phyloP scores from a whole-genome alignment of 345 rosid genomes.

The Cochlearia excelsa region DNA sequence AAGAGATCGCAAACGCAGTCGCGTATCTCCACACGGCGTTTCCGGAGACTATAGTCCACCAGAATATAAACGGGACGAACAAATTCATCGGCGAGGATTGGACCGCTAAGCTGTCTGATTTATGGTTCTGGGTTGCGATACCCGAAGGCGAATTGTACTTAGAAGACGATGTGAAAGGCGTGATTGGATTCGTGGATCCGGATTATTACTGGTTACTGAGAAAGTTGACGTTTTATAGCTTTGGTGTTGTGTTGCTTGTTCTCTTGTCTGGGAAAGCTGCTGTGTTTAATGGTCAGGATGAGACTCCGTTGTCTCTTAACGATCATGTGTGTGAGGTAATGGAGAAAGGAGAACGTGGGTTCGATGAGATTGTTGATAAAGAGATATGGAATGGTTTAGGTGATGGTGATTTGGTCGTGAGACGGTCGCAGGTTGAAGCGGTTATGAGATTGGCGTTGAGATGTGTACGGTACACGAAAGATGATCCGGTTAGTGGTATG shows the following conservation, averaged over 20 bases:
- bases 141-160: slow-evolving; percentile 29
- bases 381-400: too few relatives aligned
- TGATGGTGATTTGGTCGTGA: too few relatives aligned
- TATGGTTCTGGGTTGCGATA: slow-evolving; percentile 34
- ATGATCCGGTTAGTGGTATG: too few relatives aligned
- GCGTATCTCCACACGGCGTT: background rate
- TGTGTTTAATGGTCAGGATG: slow-evolving; percentile 19
- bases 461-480: too few relatives aligned
- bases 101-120: background rate
- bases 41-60: slow-evolving; percentile 26
- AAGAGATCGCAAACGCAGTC: background rate
- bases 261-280: slow-evolving; percentile 31
- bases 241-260: slow-evolving; percentile 11
- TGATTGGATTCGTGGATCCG: background rate
- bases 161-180: slow-evolving; percentile 26
- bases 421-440: too few relatives aligned
- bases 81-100: slow-evolving; percentile 20
- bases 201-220: slow-evolving; percentile 34
- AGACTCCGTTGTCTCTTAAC: slow-evolving; percentile 20
- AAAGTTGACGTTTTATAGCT: slow-evolving; percentile 30
- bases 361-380: too few relatives aligned
- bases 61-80: slow-evolving; percentile 29
- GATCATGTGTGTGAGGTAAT: slow-evolving; percentile 29
- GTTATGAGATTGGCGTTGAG: too few relatives aligned
- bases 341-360: background rate